Evolutionary conservation across 2,329 filamentous ascomycete species (phyloP).

Genomic region (Fusarium floridanum): DNA sequence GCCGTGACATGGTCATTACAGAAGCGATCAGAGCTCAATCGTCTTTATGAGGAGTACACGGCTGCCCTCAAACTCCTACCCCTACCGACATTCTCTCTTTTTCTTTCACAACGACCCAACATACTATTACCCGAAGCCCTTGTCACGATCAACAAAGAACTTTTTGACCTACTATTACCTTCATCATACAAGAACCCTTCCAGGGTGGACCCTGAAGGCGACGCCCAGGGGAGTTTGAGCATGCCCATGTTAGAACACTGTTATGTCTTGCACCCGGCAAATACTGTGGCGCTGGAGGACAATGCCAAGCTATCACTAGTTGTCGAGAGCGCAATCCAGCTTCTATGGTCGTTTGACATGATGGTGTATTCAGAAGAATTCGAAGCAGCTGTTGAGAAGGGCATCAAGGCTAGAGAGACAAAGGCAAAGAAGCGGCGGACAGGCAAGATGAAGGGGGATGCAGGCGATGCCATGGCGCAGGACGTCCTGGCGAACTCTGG

Average conservation of each 20-base stretch:
- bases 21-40: conserved; percentile 57
- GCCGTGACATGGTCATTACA: conserved; percentile 62
- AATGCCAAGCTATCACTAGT: conserved; percentile 80
- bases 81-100: conserved; percentile 67
- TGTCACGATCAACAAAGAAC: conserved; percentile 59
- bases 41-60: conserved; percentile 71
- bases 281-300: conserved; percentile 70
- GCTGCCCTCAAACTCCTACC: conserved; percentile 70
- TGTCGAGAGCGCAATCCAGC: conserved; percentile 73
- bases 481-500: conserved; percentile 60
- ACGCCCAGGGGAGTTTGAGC: conserved; percentile 57
- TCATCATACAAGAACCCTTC: conserved; percentile 57
- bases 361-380: conserved; percentile 54
- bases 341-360: conserved; percentile 58
- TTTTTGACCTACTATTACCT: conserved; percentile 61
- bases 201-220: conserved; percentile 53
- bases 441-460: conserved; percentile 50
- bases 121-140: conserved; percentile 55
- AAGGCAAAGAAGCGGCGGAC: conserved; percentile 60
- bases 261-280: conserved; percentile 76
- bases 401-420: conserved; percentile 62
- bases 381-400: conserved; percentile 57
- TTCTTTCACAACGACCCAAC: conserved; percentile 58
- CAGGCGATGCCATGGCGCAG: conserved; percentile 57
- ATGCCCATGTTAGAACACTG: conserved; percentile 64